Percentiles rank a stretch among this genome's conserved stretches.
phyloP scores from a whole-genome alignment of 192 early-diverging fungal species.

The Linderina pennispora region DNA sequence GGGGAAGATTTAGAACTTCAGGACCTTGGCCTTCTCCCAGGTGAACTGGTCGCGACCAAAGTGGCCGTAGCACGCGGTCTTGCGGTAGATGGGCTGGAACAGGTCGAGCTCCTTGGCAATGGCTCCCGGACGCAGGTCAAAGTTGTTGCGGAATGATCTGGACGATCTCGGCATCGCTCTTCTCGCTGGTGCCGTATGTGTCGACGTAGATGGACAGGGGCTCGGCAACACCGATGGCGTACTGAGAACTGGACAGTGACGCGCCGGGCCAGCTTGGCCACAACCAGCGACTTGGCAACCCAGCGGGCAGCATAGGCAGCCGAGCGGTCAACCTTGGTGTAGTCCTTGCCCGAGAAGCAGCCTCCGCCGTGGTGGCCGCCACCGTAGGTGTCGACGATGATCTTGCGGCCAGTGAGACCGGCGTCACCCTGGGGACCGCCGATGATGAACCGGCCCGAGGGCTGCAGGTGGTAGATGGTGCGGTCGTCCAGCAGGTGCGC shows the following conservation, averaged over 20 bases:
- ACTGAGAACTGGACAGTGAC: constrained; percentile 93
- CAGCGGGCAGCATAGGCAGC: constrained; percentile 97
- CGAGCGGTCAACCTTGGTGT: constrained; percentile 99
- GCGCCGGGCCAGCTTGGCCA: constrained; percentile 89
- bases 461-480: constrained; percentile 96
- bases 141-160: constrained; percentile 96
- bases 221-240: constrained; percentile 97
- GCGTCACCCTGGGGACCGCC: constrained; percentile 99
- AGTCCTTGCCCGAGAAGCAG: constrained; percentile 99
- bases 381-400: constrained; percentile 81
- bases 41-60: constrained; percentile 89
- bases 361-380: constrained; percentile 97
- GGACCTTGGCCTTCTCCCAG: constrained; percentile 89
- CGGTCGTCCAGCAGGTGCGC: constrained; percentile 79
- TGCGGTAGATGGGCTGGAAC: constrained; percentile 95
- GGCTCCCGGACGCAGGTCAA: constrained; percentile 96
- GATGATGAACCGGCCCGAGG: constrained; percentile 98
- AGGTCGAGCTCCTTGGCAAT: constrained; percentile 98
- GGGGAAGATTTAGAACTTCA: constrained; percentile 51
- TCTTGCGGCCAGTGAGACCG: constrained; percentile 97
- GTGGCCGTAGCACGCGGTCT: constrained; percentile 96
- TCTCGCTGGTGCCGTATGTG: constrained; percentile 91
- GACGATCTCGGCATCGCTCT: constrained; percentile 87
- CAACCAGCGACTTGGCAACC: constrained; percentile 97
- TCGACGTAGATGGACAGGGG: constrained; percentile 95